Base-by-base conservation (phyloP, 2,329 filamentous ascomycete species). In the Fusarium sp. region DNA sequence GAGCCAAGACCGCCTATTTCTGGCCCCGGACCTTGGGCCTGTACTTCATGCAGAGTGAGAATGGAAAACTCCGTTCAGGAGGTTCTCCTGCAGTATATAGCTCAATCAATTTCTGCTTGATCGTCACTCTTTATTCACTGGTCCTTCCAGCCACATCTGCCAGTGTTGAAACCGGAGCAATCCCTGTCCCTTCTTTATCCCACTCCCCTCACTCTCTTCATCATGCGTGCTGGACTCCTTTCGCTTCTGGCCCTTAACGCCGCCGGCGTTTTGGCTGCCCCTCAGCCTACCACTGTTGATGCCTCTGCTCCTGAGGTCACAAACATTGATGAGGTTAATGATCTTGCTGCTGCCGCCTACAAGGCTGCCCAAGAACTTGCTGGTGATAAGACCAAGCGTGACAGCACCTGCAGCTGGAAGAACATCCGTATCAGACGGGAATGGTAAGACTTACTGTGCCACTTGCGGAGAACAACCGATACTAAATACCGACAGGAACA, bases 391-490 rank as follows among this genome's bases (percentile, higher is more conserved):
- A 52, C 66, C 27, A 75, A 75, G 56, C 70, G 73, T 20, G 62
- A 62, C 30, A 75, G 69, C 49, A 74, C 72, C 13, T 77, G 74
- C 47, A 73, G 40, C 49, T 75, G 74, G 75, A 69, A 62, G 49
- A 79, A 77, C 44, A 52, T 79, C 53, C 74, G 73, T 34, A 69
- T 78, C 11, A 77, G 78, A 48, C 64, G 69, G 25, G 78, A 80
- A 61, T 80, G 78, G 78, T 78, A 48, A 66, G 71, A 43, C 3
- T 6, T 7, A 11, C n/a, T 32, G 20, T 25, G 15, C 22, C n/a
- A 5, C 15, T 18, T 11, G 16, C 2, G 8, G 13, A 16, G 1
- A 13, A 18, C 4, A 13, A 12, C 0, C 10, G 1, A 6, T 24
- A 20, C 67, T 70, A 15, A 70, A 41, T 12, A 12, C 3, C 3